Conservation (phyloP, 2,329 filamentous ascomycete species). For the Cercospora sp. region DNA sequence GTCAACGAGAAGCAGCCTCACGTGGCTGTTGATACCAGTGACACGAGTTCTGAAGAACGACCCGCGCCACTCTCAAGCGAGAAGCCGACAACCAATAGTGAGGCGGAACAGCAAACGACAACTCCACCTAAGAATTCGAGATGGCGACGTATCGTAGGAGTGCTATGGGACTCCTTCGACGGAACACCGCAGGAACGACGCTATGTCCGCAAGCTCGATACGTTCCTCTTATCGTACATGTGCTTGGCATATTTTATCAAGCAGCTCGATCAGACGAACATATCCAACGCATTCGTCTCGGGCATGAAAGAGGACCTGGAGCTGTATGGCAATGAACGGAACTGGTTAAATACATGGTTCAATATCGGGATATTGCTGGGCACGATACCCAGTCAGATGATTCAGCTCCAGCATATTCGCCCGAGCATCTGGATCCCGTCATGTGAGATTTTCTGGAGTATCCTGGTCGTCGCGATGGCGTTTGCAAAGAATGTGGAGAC, state of each 20-base stretch:
- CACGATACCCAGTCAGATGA: constrained; percentile 33
- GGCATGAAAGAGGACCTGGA: constrained; percentile 44
- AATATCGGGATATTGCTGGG: constrained; percentile 20
- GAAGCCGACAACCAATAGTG: background rate
- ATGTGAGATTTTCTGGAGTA: constrained; percentile 51
- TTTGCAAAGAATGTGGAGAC: constrained; percentile 21
- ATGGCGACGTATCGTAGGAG: constrained; percentile 15
- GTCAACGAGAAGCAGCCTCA: constrained; percentile 6
- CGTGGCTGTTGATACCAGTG: background rate
- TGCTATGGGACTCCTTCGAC: constrained; percentile 16
- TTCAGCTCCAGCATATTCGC: constrained; percentile 49
- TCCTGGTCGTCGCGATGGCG: constrained; percentile 28
- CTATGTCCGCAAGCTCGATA: constrained; percentile 18
- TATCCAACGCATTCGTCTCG: constrained; percentile 44
- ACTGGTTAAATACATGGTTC: constrained; percentile 23
- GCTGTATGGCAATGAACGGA: constrained; percentile 13
- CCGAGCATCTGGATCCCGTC: constrained; percentile 52
- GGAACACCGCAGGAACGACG: constrained; percentile 16
- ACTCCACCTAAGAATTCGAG: constrained; percentile 7
- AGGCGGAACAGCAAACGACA: background rate
- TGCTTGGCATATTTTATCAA: constrained; percentile 20
- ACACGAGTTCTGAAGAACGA: constrained; percentile 2
- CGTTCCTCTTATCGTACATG: constrained; percentile 15
- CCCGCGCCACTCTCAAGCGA: background rate
- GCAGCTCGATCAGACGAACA: constrained; percentile 18